These are phyloP conservation scores for Hypoxylon sp. DNA, from an alignment of 2,329 filamentous ascomycete species.

Conservation along the genomic window DNA sequence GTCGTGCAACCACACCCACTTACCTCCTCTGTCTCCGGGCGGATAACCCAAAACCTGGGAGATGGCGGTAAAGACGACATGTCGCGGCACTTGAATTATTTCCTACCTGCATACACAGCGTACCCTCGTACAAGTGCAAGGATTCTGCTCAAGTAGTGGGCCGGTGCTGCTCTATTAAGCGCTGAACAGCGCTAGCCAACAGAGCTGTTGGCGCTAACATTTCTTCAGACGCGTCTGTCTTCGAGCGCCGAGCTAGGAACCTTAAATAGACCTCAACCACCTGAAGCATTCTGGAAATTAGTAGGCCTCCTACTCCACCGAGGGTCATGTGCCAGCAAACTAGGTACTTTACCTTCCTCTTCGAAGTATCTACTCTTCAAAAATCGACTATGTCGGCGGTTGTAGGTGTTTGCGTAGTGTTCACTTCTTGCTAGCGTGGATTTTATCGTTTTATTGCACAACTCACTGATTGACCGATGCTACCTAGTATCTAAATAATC, in stretches of 20 bases:
- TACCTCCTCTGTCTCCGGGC: not conserved
- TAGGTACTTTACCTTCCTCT: not conserved
- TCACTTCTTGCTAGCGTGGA: not conserved
- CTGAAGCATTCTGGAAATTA: constrained; percentile 8
- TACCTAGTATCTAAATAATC: not conserved
- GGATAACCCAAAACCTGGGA: too few relatives aligned
- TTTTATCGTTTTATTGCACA: not conserved
- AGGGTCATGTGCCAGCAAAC: constrained; percentile 20
- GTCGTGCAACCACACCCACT: not conserved
- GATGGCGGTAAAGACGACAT: not conserved
- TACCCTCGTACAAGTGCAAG: constrained; percentile 11
- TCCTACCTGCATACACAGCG: not conserved
- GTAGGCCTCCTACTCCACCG: constrained; percentile 13
- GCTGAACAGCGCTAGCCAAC: constrained; percentile 27
- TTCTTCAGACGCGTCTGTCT: constrained; percentile 22
- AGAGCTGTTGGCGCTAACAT: constrained; percentile 29
- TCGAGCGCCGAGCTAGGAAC: constrained; percentile 6
- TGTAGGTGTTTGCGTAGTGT: constrained; percentile 1
- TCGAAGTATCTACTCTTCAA: not conserved
- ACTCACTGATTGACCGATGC: not conserved
- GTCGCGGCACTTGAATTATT: constrained; percentile 1
- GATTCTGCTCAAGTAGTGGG: not conserved
- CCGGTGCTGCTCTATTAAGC: constrained; percentile 24
- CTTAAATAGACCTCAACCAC: constrained; percentile 35
- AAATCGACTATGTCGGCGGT: not conserved